A percentile compares a stretch with the other conserved stretches of the same genome.
phyloP scores from a whole-genome alignment of 1,284 basidiomycete species.

The Cutaneotrichosporon dermatis region DNA sequence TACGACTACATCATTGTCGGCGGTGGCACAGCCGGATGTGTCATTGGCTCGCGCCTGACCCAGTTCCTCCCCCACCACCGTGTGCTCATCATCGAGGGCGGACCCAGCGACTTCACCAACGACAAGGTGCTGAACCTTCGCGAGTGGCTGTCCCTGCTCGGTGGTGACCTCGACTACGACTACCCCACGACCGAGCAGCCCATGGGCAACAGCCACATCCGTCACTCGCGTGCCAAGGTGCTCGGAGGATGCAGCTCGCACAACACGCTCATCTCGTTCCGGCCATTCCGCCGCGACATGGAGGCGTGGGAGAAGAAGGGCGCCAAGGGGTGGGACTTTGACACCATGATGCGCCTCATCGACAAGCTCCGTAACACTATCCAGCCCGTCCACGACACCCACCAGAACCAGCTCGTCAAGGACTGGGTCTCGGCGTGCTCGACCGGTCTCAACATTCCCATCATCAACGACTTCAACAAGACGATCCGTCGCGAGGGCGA shows the following conservation, averaged over 20 bases:
- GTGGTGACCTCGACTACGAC: conserved; percentile 22
- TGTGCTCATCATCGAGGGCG: conserved; percentile 21
- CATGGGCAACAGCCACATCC: conserved; percentile 21
- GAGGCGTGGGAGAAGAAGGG: conserved; percentile 11
- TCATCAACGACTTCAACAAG: conserved; percentile 19
- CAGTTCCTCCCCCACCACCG: conserved; percentile 20
- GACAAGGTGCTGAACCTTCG: conserved; percentile 20
- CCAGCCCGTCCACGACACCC: conserved; percentile 14
- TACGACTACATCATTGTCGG: conserved; percentile 68
- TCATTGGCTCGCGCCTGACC: conserved; percentile 59
- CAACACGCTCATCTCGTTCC: conserved; percentile 25
- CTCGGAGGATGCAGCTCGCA: conserved; percentile 19
- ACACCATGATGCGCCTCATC: conserved; percentile 15
- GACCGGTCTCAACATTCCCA: conserved; percentile 13
- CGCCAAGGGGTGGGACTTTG: conserved; percentile 16
- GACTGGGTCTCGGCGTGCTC: conserved; percentile 17
- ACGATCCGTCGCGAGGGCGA: conserved; percentile 12
- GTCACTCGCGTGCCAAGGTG: conserved; percentile 20
- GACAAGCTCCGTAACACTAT: conserved; percentile 22
- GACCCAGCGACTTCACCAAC: conserved; percentile 13
- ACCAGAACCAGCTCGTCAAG: conserved; percentile 18
- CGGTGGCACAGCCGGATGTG: conserved; percentile 61
- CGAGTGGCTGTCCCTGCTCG: conserved; percentile 17
- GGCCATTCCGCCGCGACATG: conserved; percentile 20
- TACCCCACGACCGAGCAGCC: conserved; percentile 19